Evolutionary conservation across 1,139 yeast genomes (phyloP), one percentile per base, ranked within the genome.

Genomic region (Sporopachydermia cereana): DNA sequence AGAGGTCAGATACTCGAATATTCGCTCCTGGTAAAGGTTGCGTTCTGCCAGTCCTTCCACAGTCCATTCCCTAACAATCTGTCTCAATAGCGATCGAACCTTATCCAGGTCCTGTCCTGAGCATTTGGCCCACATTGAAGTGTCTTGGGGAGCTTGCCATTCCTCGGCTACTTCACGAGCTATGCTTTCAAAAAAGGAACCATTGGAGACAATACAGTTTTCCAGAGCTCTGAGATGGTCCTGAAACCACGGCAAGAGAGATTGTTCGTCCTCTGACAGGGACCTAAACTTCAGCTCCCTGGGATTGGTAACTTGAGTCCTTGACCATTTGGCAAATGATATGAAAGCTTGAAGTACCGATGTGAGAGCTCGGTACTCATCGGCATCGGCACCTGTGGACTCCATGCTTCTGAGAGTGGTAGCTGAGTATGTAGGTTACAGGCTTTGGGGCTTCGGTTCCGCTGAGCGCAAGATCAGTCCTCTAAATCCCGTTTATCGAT

Each of bases 21-120:
- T 68, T 12, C 66, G 62, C 0, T 69, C 70, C 55, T 71, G 75
- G 7, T 76, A 63, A 3, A 54, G 51, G 0, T 58, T 56, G 41
- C 95, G 59, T 54, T 85, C 95, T 0, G 44, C 46, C 1, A 42
- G 50, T 0, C 91, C 88, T 24, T 78, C 81, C 0, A 57, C 58
- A 30, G 85, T 73, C 95, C 95, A 86, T 58, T 86, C 96, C 45
- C 95, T 61, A 2, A 72, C 67, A 9, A 81, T 56, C 54, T 85
- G 95, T 36, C 77, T 64, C 49, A 86, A 57, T 1, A 82, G 67
- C 2, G 81, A 69, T 34, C 77, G 59, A 1, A 81, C 83, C 57
- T 82, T 81, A 45, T 78, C 84, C 49, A 68, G 69, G 49, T 81
- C 85, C 3, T 61, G 51, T 16, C 54, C 50, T 2, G 67, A 59